Base-by-base conservation (phyloP, 2,329 filamentous ascomycete species). In the Sphaerulina musiva region DNA sequence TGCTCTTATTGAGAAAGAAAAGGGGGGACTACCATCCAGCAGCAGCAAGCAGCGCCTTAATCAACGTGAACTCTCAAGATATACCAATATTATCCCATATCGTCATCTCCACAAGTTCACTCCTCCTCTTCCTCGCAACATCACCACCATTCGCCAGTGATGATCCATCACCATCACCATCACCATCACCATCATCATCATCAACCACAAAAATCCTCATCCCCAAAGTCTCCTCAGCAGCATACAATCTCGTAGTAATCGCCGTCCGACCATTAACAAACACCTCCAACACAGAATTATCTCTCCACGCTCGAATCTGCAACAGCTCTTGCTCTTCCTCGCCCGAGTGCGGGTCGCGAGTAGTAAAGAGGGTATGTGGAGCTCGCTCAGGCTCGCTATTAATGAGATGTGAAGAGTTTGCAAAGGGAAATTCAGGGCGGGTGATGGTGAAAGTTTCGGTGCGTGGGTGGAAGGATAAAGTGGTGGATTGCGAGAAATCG, bases 291-390 rank as follows among this genome's bases (percentile, higher is more conserved):
- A 75, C 72, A 20, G 70, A 73, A 20, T 59, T 66, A 51, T 77
- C 74, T 46, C 70, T 72, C 60, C 73, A 74, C 0, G 71, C 68
- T 14, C 66, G 70, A n/a, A 78, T 63, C n/a, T 64, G 64, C 0
- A 77, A 64, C 1, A 62, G 57, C 56, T 76, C 59, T 9, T 46
- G 58, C 4, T 51, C 45, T 9, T 39, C 4, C 23, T 32, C 31
- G 11, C 52, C 51, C 4, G 55, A 57, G 3, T 6, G 17, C 2
- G 56, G 53, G 54, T 59, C 45, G 7, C 46, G 46, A 4, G 43
- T 56, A 9, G 68, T 71, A 60, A 79, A 78, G 0, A 79, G 68
- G 0, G 77, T 79, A 51, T 78, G 76, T 0, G 76, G 74, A 0
- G 73, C 74, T 12, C 14, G 34, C 26, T 63, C 62, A 1, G 60